phyloP scores from a whole-genome alignment of 2,329 filamentous ascomycete genomes.

The Neocatenulostroma microsporum region DNA sequence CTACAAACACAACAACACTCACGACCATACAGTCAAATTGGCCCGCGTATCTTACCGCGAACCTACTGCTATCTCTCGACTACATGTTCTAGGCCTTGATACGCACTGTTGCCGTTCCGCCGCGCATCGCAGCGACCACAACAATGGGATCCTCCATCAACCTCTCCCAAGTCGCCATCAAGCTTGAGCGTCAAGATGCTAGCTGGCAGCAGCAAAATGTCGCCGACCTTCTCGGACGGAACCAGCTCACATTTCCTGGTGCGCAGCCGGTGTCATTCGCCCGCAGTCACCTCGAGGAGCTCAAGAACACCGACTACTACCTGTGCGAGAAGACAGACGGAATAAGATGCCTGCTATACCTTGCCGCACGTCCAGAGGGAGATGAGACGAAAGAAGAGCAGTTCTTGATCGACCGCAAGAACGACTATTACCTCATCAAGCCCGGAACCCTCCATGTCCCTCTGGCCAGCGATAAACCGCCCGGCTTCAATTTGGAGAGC shows the following conservation, averaged over 20 bases:
- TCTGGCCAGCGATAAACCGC: slow-evolving; percentile 32
- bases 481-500: slow-evolving; percentile 37
- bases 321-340: slow-evolving; percentile 98
- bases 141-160: slow-evolving; percentile 22
- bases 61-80: no score
- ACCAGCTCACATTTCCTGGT: slow-evolving; percentile 66
- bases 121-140: neutral
- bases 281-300: slow-evolving; percentile 70
- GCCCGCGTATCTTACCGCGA: no score
- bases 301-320: slow-evolving; percentile 81
- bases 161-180: slow-evolving; percentile 18
- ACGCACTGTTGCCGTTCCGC: neutral
- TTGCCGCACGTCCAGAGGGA: slow-evolving; percentile 52
- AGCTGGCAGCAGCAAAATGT: slow-evolving; percentile 23
- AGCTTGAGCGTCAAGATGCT: slow-evolving; percentile 18
- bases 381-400: slow-evolving; percentile 52
- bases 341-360: slow-evolving; percentile 89
- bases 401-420: slow-evolving; percentile 95
- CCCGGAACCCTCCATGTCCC: slow-evolving; percentile 71
- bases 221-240: slow-evolving; percentile 58
- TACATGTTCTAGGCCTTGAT: no score
- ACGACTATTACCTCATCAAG: slow-evolving; percentile 86
- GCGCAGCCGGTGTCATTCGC: slow-evolving; percentile 94
- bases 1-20: no score
- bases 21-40: no score